These are phyloP conservation scores for Omphalea diandra DNA, from an alignment of 441 rosid genomes.

Conservation along the genomic window DNA sequence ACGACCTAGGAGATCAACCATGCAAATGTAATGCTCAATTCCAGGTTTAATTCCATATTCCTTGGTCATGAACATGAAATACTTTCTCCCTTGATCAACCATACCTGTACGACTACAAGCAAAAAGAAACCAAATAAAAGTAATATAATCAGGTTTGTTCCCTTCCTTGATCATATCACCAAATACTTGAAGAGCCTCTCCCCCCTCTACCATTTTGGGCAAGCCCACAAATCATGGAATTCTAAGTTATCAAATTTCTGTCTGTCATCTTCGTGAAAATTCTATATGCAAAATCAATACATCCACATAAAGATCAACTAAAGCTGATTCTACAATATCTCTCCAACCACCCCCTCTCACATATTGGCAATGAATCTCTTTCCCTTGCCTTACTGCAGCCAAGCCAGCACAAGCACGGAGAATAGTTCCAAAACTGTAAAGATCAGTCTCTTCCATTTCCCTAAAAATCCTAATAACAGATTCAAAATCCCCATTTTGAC, in stretches of 20 bases:
- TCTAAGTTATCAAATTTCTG: constrained; percentile 73
- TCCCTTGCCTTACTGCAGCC: constrained; percentile 65
- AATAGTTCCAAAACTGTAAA: constrained; percentile 76
- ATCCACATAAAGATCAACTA: constrained; percentile 76
- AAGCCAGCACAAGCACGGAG: constrained; percentile 85
- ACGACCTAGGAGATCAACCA: constrained; percentile 87
- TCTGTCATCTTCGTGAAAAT: constrained; percentile 47
- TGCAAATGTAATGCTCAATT: constrained; percentile 75
- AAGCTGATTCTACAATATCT: constrained; percentile 77
- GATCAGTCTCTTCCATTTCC: constrained; percentile 51
- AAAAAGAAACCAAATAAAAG: constrained; percentile 70
- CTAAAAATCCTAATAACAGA: constrained; percentile 56
- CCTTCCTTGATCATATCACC: constrained; percentile 50
- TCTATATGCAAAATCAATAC: constrained; percentile 51
- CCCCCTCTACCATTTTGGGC: constrained; percentile 84
- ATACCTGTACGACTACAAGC: constrained; percentile 85
- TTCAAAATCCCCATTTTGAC: constrained; percentile 63
- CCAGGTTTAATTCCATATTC: constrained; percentile 58
- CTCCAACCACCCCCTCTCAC: constrained; percentile 65
- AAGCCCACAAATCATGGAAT: constrained; percentile 73
- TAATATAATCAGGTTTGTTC: constrained; percentile 60
- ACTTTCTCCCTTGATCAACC: constrained; percentile 54
- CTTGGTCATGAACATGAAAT: constrained; percentile 48
- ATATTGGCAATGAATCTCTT: constrained; percentile 83
- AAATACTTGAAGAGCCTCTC: constrained; percentile 58